Base-by-base conservation (phyloP, 139 green algal species). In the Gonium pectorale region DNA sequence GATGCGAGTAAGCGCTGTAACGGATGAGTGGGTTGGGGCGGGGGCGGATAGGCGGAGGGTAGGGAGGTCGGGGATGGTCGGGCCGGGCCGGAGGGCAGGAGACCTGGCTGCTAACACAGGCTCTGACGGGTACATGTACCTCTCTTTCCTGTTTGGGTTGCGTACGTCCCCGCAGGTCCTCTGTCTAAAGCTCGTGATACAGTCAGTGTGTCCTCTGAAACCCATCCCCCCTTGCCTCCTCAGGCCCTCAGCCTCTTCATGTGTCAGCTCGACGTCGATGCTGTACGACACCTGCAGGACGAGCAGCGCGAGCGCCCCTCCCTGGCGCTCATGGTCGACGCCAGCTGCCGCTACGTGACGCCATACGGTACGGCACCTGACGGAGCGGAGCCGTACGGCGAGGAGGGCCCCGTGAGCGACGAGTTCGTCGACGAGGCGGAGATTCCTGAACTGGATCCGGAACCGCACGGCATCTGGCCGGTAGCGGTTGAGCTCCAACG, bases 381-480 rank as follows among this genome's bases (percentile, higher is more conserved):
- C 63, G 26, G 9, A 3, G 26, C 1, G 8, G 63, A 3, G 2
- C 33, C 5, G 31, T 27, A 44, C 31, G 31, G 33, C 63, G 63
- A 7, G 17, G 33, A 1, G 5, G 3, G 6, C 33, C 21, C 27
- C 64, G 49, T 38, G 35, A 64, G 72, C 15, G 51, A 67, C 43
- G 72, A 80, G 26, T 80, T 80, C 49, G 72, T 80, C 35, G 72
- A 80, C 4, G 72, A 80, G 49, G 72, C 72, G 6, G 72, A 80
- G 72, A 21, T 27, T 24, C 31, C 15, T 37, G 72, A 80, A 33
- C 31, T 15, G 4, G 72, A 80, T 26, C 35, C 9, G 31, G 72
- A 78, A 43, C 29, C 13, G 7, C 51, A 52, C 4, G 72, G 21
- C 8, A 2, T 46, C 8, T 67, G 35, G 51, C 51, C 51, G 24